Evolutionary conservation across 2,329 filamentous ascomycete species (phyloP), one percentile per base, ranked within the genome.

Genomic region (Fusarium sp.): DNA sequence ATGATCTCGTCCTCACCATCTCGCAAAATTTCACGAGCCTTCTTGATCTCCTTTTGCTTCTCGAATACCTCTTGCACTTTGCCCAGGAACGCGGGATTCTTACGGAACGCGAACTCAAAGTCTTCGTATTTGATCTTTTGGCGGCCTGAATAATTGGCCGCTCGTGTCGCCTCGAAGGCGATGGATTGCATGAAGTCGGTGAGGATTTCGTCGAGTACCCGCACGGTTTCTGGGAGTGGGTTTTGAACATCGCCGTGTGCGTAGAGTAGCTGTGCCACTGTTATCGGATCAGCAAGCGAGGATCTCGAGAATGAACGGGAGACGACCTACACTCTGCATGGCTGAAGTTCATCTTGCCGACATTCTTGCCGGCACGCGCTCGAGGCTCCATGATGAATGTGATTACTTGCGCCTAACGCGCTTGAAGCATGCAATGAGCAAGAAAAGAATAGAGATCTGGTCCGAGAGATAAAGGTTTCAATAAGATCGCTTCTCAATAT

Each of bases 41-140:
- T 90, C 81, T 96, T 96, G 72, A 98, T 91, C 80, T 95, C 91
- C 80, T 92, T 92, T 77, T 97, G 94, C 87, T 96, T 95, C 83
- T 94, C 93, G 75, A 98, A 89, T 79, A 97, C 90, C 84, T 98
- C 95, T 81, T 94, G 91, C 62, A 98, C 95, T 79, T 96, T 91
- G 55, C 96, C 96, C 48, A 98, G 87, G 81, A 97, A 97, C 67
- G 90, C 87, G 14, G 93, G 92, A 79, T 98, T 97, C 73, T 93
- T 90, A 38, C 96, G 90, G 76, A 98, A 90, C 44, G 95, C 94
- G 83, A 97, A 99, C 80, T 97, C 95, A 85, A 99, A 98, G 83
- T 99, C 96, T 79, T 98, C 96, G 79, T 97, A 94, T 83, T 99
- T 99, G 84, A 99, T 95, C 85, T 99, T 99, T 79, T 97, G 94